Base-by-base conservation (phyloP, 2,329 filamentous ascomycete species). In the Monosporascus sp. region DNA sequence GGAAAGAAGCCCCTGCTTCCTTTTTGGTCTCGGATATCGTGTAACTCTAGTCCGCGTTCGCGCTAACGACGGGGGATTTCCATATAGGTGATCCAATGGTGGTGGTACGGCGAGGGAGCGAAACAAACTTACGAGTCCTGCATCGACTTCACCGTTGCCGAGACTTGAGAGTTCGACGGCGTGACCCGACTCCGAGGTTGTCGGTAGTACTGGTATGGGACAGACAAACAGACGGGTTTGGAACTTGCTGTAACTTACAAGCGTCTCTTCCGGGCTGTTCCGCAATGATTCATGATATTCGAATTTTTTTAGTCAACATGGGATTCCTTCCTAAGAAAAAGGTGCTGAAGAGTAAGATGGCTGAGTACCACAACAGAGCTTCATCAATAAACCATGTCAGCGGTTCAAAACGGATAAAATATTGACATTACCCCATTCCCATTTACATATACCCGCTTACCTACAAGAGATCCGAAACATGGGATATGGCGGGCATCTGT, bases 41-140 rank as follows among this genome's bases (percentile, higher is more conserved):
- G 9, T 14, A 35, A 35, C 31, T 35, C 31, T 35, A 35, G 31
- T 35, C 31, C 31, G 31, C 31, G 31, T 35, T 35, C 31, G 31
- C 31, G 31, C 31, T 35, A 35, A 35, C 31, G 31, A 14, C 31
- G 31, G 31, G 9, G 9, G 31, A 14, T 14, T 14, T 35, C 11
- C 31, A 35, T 18, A 50, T 48, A 67, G 65, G 64, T 67, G 17
- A 52, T 66, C 37, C 64, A 65, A 39, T 66, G 63, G 63, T 66
- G 63, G 63, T 66, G 64, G 64, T 66, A 64, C 47, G 64, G 64
- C 15, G 64, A 56, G 2, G 63, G 61, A 25, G 64, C 63, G 6
- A 66, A 39, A 53, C 63, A 65, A 54, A 65, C 61, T 8, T 65
- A 67, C 55, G 65, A 67, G 56, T 60, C 59, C 41, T 65, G 63